phyloP scores from a whole-genome alignment of 2,329 filamentous ascomycete species.

The Colletotrichum abscissum region DNA sequence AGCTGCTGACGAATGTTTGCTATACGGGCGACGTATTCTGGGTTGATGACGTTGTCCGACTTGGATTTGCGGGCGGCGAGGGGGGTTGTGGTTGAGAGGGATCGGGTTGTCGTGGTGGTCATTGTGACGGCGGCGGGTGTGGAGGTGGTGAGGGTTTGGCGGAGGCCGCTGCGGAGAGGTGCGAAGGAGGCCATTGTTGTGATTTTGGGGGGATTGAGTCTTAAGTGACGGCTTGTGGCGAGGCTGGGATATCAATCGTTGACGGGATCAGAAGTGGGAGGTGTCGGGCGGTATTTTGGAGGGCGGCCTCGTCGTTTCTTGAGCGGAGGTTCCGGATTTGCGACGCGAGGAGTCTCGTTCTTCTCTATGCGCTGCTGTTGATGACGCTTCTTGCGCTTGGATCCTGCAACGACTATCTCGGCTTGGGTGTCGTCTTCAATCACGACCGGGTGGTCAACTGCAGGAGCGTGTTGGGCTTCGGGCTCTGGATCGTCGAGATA shows the following conservation, averaged over 20 bases:
- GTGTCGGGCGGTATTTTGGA: background rate
- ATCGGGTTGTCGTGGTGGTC: constrained; percentile 34
- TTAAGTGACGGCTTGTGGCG: background rate
- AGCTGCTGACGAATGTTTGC: constrained; percentile 58
- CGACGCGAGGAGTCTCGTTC: no score
- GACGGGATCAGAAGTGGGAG: background rate
- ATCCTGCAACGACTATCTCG: background rate
- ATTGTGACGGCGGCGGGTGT: constrained; percentile 10
- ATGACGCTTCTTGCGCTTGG: background rate
- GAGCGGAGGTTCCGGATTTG: background rate
- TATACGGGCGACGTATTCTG: constrained; percentile 56
- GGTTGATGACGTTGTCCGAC: constrained; percentile 40
- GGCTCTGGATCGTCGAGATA: background rate
- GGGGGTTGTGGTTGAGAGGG: constrained; percentile 44
- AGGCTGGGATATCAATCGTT: background rate
- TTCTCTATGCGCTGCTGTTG: background rate
- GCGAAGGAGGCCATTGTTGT: constrained; percentile 16
- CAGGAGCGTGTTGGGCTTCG: background rate
- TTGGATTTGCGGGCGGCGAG: constrained; percentile 39
- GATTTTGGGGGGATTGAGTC: background rate
- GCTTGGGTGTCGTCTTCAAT: background rate
- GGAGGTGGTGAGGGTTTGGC: constrained; percentile 37
- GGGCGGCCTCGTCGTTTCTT: background rate
- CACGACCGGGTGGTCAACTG: background rate
- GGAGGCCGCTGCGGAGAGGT: constrained; percentile 44